A percentile compares a stretch with the other conserved stretches of the same genome.
Evolutionary conservation across 257 asterid species (phyloP).

Genomic region (Lithospermum erythrorhizon): DNA sequence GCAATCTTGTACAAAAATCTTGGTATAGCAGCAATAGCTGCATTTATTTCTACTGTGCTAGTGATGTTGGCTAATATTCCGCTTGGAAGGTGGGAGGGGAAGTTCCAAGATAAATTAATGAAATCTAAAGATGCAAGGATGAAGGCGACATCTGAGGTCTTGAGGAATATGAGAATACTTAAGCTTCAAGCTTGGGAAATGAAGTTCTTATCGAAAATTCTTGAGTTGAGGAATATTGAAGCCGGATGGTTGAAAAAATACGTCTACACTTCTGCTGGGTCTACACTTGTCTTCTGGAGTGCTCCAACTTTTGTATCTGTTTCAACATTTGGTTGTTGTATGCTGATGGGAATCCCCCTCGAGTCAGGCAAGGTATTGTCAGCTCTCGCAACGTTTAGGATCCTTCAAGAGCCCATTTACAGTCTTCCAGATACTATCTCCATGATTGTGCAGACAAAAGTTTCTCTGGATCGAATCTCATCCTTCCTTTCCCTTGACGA

Average conservation of each 20-base stretch:
- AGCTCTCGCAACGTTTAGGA: constrained; percentile 80
- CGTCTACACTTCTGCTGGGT: constrained; percentile 40
- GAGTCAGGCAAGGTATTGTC: constrained; percentile 83
- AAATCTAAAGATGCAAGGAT: constrained; percentile 72
- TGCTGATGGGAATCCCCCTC: constrained; percentile 69
- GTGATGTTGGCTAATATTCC: constrained; percentile 76
- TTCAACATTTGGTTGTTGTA: constrained; percentile 60
- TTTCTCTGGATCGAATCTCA: constrained; percentile 81
- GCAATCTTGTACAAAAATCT: constrained; percentile 52
- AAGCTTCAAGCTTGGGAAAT: constrained; percentile 94
- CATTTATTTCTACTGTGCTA: constrained; percentile 42
- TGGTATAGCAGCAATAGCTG: constrained; percentile 67
- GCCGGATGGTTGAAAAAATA: constrained; percentile 59
- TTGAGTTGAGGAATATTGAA: constrained; percentile 48
- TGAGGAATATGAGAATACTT: constrained; percentile 88
- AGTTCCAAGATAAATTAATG: constrained; percentile 63
- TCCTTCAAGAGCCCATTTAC: constrained; percentile 81
- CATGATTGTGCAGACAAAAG: constrained; percentile 82
- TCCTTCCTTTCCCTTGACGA: constrained; percentile 78
- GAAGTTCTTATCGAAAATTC: constrained; percentile 59
- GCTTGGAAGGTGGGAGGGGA: constrained; percentile 52
- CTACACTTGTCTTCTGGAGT: constrained; percentile 56
- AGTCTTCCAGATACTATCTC: constrained; percentile 73
- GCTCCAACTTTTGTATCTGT: constrained; percentile 77
- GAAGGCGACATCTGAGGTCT: constrained; percentile 82